These are phyloP conservation scores for Citropsis articulata DNA, from an alignment of 345 rosid genomes.

Conservation along the genomic window DNA sequence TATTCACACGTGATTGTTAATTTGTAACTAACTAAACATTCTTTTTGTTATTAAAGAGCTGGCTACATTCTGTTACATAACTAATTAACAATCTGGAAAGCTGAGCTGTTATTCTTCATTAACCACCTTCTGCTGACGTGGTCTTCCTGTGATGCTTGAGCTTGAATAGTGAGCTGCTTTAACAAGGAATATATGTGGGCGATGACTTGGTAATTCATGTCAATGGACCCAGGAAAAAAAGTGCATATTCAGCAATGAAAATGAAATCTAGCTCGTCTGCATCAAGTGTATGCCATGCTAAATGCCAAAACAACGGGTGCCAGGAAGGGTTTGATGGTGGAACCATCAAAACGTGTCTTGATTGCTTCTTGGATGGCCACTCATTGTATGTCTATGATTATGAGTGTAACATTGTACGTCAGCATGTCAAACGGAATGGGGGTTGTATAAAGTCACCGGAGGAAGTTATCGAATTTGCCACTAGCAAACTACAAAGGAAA, in stretches of 20 bases:
- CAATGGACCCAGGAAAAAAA: not conserved
- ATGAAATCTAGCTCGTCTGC: not conserved
- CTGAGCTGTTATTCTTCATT: too few relatives aligned
- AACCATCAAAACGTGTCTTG: not conserved
- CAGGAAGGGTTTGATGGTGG: not conserved
- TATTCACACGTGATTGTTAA: too few relatives aligned
- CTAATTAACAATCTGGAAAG: too few relatives aligned
- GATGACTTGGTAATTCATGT: conserved; percentile 4
- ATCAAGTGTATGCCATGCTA: not conserved
- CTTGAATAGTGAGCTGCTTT: too few relatives aligned
- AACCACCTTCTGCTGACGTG: too few relatives aligned
- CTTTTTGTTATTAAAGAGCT: too few relatives aligned
- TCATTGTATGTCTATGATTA: not conserved
- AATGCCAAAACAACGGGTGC: not conserved
- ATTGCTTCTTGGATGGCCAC: conserved; percentile 10
- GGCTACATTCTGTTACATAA: too few relatives aligned
- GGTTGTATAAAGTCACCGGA: not conserved
- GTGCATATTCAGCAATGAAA: not conserved
- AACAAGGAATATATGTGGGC: not conserved
- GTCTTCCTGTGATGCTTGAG: too few relatives aligned
- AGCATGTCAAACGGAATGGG: accelerated
- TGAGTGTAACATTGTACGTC: not conserved
- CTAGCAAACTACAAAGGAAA: not conserved
- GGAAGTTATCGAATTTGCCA: not conserved
- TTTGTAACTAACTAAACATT: too few relatives aligned